Percentiles rank a stretch among this genome's conserved stretches.
Evolutionary conservation across 768 basidiomycete genomes (phyloP).

Genomic region (Mycena olivaceomarginata): DNA sequence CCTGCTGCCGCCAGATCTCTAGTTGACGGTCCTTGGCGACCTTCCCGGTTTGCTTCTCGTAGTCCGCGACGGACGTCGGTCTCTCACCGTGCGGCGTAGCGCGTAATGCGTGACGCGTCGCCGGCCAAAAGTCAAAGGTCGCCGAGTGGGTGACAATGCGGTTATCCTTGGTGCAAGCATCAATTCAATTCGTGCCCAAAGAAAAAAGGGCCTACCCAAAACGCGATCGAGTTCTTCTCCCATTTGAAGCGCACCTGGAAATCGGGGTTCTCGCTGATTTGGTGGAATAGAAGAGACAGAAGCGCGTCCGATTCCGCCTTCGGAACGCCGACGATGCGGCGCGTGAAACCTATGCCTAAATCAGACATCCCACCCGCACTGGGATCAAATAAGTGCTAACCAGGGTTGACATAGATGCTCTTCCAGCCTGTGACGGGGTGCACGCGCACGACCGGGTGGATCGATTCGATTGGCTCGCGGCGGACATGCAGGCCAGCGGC

Average conservation of each 20-base stretch:
- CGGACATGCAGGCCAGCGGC: conserved; percentile 83
- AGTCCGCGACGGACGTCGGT: conserved; percentile 85
- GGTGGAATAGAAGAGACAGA: conserved; percentile 81
- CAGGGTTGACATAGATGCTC: conserved; percentile 88
- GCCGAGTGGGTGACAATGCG: conserved; percentile 83
- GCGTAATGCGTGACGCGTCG: conserved; percentile 85
- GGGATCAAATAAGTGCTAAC: conserved; percentile 53
- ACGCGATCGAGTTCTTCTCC: conserved; percentile 85
- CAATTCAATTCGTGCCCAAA: not conserved
- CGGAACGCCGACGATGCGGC: conserved; percentile 85
- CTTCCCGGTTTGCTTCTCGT: conserved; percentile 78
- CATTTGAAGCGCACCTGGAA: conserved; percentile 88
- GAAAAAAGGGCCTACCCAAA: conserved; percentile 74
- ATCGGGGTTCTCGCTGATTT: conserved; percentile 82
- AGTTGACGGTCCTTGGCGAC: conserved; percentile 83
- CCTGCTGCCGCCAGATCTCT: conserved; percentile 83
- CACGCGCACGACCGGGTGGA: conserved; percentile 90
- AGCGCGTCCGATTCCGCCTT: conserved; percentile 89
- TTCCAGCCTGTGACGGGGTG: conserved; percentile 92
- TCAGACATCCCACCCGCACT: not conserved
- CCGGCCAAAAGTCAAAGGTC: conserved; percentile 90
- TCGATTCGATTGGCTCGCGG: conserved; percentile 78
- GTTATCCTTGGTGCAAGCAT: conserved; percentile 34
- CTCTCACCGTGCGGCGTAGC: conserved; percentile 89
- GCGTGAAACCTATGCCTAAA: conserved; percentile 77